Evolutionary conservation across 306 rosid genomes (phyloP), one percentile per base, ranked within the genome.

Genomic region (Lathyrus aphaca): DNA sequence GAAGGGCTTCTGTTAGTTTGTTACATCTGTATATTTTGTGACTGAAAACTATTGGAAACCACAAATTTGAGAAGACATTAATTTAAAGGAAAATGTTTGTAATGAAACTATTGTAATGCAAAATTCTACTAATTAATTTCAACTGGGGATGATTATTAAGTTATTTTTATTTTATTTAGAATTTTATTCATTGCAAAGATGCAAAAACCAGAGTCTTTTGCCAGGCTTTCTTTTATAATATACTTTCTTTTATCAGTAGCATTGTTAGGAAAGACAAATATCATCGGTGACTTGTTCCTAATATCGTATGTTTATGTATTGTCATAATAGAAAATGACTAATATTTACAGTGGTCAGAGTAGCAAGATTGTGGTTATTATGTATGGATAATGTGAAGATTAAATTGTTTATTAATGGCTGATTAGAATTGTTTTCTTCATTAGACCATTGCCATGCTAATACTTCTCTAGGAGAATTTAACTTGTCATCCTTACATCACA

Each of bases 201-300:
- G 16, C 16, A 21, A 53, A 53, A 53, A 10, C 15, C 12, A 19
- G 32, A 21, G n/a, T 8, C 11, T 53, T 21, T 21, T 2, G 16
- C 1, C 10, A 54, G 17, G 35, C 3, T 54, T 12, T 54, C 35
- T 12, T 54, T 54, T 13, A n/a, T 19, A 50, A 42, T 48, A 37
- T 21, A 21, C 56, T 32, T 53, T 82, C 66, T 66, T 66, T 76
- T 82, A 16, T 53, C 14, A n/a, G 53, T 42, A 64, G 17, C 64
- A 39, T 69, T 69, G 21, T 51, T 13, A 19, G 23, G 2, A 21
- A 23, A 23, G 25, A 23, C 18, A 38, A 38, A 6, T 25, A 4
- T 19, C 10, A 38, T 5, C 8, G 8, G 2, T 21, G 23, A 21
- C 23, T 21, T 21, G 23, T 21, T 21, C 23, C 2, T 21, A 21